phyloP scores from a whole-genome alignment of 164 flowering plant genomes.

The Umbilicus rupestris region DNA sequence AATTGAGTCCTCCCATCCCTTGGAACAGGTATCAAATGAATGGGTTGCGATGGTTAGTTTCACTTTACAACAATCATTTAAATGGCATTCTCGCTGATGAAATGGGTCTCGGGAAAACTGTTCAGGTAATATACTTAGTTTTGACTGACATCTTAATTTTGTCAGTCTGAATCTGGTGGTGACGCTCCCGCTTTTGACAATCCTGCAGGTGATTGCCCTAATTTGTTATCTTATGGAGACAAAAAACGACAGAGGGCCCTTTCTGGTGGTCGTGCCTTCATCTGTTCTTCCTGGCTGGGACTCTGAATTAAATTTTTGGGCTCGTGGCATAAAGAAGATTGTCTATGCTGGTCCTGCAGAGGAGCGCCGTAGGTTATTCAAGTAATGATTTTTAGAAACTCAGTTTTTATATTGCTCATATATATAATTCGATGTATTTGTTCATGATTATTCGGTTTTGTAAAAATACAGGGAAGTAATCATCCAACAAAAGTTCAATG shows the following conservation, averaged over 20 bases:
- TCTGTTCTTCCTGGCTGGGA: slow-evolving; percentile 95
- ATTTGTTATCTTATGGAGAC: slow-evolving; percentile 92
- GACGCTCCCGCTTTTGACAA: background rate
- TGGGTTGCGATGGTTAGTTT: slow-evolving; percentile 94
- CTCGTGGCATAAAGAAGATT: slow-evolving; percentile 69
- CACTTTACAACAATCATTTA: slow-evolving; percentile 87
- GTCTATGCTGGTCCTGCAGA: slow-evolving; percentile 96
- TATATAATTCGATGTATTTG: background rate
- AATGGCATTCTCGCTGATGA: slow-evolving; percentile 99
- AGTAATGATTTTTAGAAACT: slow-evolving; percentile 35
- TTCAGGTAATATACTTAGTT: slow-evolving; percentile 48
- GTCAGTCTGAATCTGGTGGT: background rate
- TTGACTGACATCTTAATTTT: background rate
- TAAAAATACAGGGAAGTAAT: slow-evolving; percentile 69
- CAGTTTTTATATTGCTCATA: background rate
- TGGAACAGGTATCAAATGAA: slow-evolving; percentile 88
- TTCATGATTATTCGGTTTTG: slow-evolving; percentile 12
- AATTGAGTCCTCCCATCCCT: slow-evolving; percentile 1
- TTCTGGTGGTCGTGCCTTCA: slow-evolving; percentile 93
- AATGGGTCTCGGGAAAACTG: slow-evolving; percentile 99
- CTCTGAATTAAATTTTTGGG: slow-evolving; percentile 82
- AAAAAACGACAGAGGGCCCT: slow-evolving; percentile 93
- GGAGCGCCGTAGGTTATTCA: slow-evolving; percentile 79
- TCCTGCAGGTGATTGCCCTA: slow-evolving; percentile 72
- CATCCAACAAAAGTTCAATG: slow-evolving; percentile 88